A percentile compares a stretch with the other conserved stretches of the same genome.
These are phyloP conservation scores for Platanus orientalis DNA, from an alignment of 164 flowering plant genomes.

Conservation along the genomic window DNA sequence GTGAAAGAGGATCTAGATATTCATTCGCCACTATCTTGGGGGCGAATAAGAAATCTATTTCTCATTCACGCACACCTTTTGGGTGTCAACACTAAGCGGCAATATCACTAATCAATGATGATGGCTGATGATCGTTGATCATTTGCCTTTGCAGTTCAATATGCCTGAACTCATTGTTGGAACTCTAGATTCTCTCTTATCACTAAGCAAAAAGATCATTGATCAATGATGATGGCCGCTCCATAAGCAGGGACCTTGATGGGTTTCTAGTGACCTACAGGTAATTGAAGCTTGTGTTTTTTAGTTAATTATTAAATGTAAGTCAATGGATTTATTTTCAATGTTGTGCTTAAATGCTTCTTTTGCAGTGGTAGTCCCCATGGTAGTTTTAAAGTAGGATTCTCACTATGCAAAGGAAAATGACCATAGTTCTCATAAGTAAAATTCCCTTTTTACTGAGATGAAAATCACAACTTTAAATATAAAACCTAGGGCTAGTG, in stretches of 20 bases:
- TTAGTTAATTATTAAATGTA: neutral
- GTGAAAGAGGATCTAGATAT: too few species aligned
- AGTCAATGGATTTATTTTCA: neutral
- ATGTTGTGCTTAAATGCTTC: slow-evolving; percentile 9
- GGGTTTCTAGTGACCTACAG: slow-evolving; percentile 94
- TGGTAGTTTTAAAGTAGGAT: slow-evolving; percentile 88
- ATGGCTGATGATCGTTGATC: too few species aligned
- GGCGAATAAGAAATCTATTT: too few species aligned
- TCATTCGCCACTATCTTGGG: too few species aligned
- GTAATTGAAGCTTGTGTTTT: slow-evolving; percentile 28
- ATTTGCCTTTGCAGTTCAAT: too few species aligned
- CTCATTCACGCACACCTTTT: too few species aligned
- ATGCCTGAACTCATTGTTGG: too few species aligned
- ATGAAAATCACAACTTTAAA: neutral
- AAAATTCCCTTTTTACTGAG: slow-evolving; percentile 16
- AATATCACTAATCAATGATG: too few species aligned
- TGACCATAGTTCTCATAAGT: slow-evolving; percentile 67
- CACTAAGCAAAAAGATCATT: too few species aligned
- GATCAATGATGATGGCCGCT: slow-evolving; percentile 69
- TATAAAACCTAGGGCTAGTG: neutral
- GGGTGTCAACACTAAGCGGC: too few species aligned
- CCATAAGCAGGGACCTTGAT: slow-evolving; percentile 69
- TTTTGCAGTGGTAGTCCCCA: slow-evolving; percentile 62
- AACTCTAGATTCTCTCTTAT: too few species aligned
- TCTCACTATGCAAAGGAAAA: slow-evolving; percentile 69